Base-by-base conservation (phyloP, 2,329 filamentous ascomycete species). In the Amylocarpus encephaloides region DNA sequence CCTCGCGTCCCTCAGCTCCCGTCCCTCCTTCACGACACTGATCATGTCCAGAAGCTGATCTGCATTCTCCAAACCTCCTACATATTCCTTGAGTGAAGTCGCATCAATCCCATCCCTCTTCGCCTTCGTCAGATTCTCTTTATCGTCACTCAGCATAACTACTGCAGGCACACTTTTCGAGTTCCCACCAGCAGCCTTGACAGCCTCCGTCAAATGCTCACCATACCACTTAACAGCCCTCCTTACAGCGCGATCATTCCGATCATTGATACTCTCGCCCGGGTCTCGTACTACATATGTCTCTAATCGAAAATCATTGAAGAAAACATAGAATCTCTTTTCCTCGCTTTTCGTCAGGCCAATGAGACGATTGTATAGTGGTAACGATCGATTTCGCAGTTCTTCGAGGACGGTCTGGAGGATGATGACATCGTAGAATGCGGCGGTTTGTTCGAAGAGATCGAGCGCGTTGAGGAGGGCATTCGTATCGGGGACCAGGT, bases 251-350 rank as follows among this genome's bases (percentile, higher is more conserved):
- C 91, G 83, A 67, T 98, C 94, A 64, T 98, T 98, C 48, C 93
- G 80, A 67, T 98, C 93, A 66, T 98, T 98, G 70, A 98, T 93
- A 2, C 81, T 86, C 72, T 98, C 93, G 34, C 87, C 85, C 5
- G 77, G 69, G 16, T 83, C 78, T 54, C 93, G 79, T 26, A 78
- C 72, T 43, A 96, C 80, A 64, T 95, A 87, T 0, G 93, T 98
- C 68, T 98, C 94, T 35, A 91, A 75, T 46, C 92, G 81, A 66
- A 98, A 98, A 63, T 98, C 93, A 68, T 98, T 98, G 79, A 97
- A 97, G 68, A 98, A 98, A 46, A 98, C 88, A 65, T 97, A 96
- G 67, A 95, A 97, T 48, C 92, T 83, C 75, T 98, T 98, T 58
- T 95, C 90, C 62, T 95, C 90, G 64, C 92, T 95, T 70, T 92